phyloP scores from a whole-genome alignment of 2,329 filamentous ascomycete species.

The Exophiala viscosa region DNA sequence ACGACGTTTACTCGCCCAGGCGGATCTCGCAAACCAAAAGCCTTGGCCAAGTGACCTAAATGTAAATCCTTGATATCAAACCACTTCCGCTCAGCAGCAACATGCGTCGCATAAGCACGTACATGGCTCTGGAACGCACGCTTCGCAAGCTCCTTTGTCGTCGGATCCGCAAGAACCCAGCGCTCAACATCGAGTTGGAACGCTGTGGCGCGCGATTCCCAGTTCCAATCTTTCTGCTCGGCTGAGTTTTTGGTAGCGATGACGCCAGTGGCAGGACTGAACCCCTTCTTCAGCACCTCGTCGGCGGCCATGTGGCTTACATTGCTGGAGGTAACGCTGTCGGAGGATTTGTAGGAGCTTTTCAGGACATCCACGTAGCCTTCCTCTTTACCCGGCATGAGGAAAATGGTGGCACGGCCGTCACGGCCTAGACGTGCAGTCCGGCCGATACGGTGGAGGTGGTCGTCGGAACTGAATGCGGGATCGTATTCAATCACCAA shows the following conservation, averaged over 20 bases:
- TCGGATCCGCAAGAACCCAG: constrained; percentile 61
- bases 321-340: constrained; percentile 52
- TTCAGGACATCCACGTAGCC: constrained; percentile 78
- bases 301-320: constrained; percentile 60
- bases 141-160: constrained; percentile 73
- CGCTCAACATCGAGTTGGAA: constrained; percentile 64
- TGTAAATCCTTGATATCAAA: constrained; percentile 93
- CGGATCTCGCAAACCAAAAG: constrained; percentile 82
- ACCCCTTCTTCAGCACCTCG: constrained; percentile 65
- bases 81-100: constrained; percentile 74
- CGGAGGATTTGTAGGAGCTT: constrained; percentile 56
- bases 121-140: constrained; percentile 89
- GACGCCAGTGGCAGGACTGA: constrained; percentile 44
- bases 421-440: constrained; percentile 89
- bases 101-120: constrained; percentile 90
- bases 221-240: constrained; percentile 40
- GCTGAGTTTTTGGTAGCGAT: constrained; percentile 18
- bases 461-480: constrained; percentile 87
- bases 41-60: constrained; percentile 89
- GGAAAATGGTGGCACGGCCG: constrained; percentile 82
- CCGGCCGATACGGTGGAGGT: constrained; percentile 89
- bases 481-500: constrained; percentile 95
- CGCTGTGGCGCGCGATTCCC: constrained; percentile 65
- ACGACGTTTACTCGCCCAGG: constrained; percentile 69
- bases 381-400: constrained; percentile 87